These are phyloP conservation scores for Apiotrichum siamense DNA, from an alignment of 1,284 basidiomycete species.

Conservation along the genomic window DNA sequence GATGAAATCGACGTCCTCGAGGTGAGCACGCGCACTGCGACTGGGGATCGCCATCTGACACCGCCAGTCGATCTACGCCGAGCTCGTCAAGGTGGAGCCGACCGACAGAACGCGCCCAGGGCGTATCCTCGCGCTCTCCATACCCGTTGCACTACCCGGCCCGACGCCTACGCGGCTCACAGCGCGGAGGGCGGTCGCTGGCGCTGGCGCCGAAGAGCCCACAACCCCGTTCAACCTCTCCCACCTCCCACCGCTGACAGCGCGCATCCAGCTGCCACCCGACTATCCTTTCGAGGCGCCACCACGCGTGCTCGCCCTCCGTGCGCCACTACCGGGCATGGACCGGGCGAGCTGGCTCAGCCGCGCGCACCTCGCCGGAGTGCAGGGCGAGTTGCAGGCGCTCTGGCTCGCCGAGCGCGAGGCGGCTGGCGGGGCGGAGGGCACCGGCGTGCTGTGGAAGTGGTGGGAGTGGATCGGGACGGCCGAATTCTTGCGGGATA, in stretches of 20 bases:
- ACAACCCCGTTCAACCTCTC: constrained; percentile 12
- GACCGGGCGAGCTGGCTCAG: constrained; percentile 20
- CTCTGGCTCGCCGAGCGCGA: constrained; percentile 9
- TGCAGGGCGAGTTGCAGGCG: constrained; percentile 9
- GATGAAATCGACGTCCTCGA: too few relatives aligned
- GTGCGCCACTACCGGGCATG: constrained; percentile 15
- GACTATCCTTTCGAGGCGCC: constrained; percentile 24
- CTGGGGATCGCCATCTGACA: too few relatives aligned
- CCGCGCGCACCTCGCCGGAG: not conserved
- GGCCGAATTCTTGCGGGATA: constrained; percentile 29
- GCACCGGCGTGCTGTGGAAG: constrained; percentile 30
- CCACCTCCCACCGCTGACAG: constrained; percentile 32
- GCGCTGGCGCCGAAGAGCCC: not conserved
- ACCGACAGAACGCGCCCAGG: too few relatives aligned
- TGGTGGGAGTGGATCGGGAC: constrained; percentile 43
- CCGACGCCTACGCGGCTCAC: constrained; percentile 1
- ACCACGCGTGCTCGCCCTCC: constrained; percentile 16
- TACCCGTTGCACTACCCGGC: not conserved
- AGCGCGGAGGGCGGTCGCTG: not conserved
- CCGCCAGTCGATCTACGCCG: too few relatives aligned
- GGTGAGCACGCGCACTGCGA: too few relatives aligned
- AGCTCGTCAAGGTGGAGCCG: too few relatives aligned
- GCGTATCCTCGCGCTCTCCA: not conserved
- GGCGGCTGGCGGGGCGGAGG: constrained; percentile 2
- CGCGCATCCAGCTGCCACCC: constrained; percentile 23